Evolutionary conservation across 306 rosid genomes (phyloP).

Genomic region (Comarum palustre): DNA sequence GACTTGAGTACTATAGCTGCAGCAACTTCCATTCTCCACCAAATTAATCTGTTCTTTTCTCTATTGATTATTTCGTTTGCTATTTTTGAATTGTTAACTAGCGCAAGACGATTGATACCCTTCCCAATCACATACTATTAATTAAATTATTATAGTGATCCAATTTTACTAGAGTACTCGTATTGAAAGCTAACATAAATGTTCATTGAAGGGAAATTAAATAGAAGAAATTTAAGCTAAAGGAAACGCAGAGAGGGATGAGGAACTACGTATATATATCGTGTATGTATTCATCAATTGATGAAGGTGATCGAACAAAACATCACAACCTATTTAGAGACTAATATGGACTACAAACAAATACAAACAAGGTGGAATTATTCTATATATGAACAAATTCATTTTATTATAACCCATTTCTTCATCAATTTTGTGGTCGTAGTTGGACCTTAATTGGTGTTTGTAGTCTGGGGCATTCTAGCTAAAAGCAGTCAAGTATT

Average conservation of each 20-base stretch:
- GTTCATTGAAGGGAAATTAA: too few relatives aligned
- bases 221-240: too few relatives aligned
- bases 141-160: too few relatives aligned
- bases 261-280: too few relatives aligned
- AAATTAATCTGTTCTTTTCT: slow-evolving; percentile 8
- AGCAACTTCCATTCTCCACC: slow-evolving; percentile 10
- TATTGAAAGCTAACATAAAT: too few relatives aligned
- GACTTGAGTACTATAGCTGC: slow-evolving; percentile 11
- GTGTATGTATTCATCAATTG: too few relatives aligned
- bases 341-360: too few relatives aligned
- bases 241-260: too few relatives aligned
- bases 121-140: too few relatives aligned
- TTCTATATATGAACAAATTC: neutral
- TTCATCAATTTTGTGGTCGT: neutral
- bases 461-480: slow-evolving; percentile 1
- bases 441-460: neutral
- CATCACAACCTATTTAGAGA: too few relatives aligned
- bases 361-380: neutral
- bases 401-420: neutral
- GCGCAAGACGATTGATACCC: neutral
- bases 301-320: too few relatives aligned
- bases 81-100: neutral
- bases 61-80: neutral
- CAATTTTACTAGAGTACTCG: too few relatives aligned
- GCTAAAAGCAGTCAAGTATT: neutral